Evolutionary conservation across 352 stramenopile species (phyloP).

Genomic region (Pythium diclinum): DNA sequence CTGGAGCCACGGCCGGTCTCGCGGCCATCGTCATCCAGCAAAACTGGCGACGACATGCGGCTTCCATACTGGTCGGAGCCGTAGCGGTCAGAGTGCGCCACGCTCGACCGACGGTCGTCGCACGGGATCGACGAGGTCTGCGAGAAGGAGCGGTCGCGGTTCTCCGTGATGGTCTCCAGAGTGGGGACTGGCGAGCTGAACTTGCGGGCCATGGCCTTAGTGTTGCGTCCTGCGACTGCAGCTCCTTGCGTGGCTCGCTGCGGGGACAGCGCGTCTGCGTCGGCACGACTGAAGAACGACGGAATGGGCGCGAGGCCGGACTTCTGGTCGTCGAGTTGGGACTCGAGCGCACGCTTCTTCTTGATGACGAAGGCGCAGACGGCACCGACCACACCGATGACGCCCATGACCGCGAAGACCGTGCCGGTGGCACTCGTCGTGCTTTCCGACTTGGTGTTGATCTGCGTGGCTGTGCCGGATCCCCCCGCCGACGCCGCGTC

Average conservation of each 20-base stretch:
- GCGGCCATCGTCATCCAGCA: slow-evolving; percentile 32
- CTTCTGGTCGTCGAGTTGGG: slow-evolving; percentile 43
- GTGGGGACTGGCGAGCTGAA: slow-evolving; percentile 27
- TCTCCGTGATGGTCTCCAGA: slow-evolving; percentile 9
- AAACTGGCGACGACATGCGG: slow-evolving; percentile 46
- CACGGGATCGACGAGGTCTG: slow-evolving; percentile 21
- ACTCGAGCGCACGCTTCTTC: slow-evolving; percentile 49
- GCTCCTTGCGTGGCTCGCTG: not conserved
- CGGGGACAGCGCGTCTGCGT: slow-evolving; percentile 29
- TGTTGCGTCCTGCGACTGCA: not conserved
- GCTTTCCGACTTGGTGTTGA: slow-evolving; percentile 41
- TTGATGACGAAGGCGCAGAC: slow-evolving; percentile 59
- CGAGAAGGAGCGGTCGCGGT: slow-evolving; percentile 23
- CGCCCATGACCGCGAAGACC: slow-evolving; percentile 47
- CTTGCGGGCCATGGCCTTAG: slow-evolving; percentile 7
- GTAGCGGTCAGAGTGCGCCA: slow-evolving; percentile 8
- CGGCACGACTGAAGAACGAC: slow-evolving; percentile 40
- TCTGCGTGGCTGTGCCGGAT: slow-evolving; percentile 23
- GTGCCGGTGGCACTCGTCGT: slow-evolving; percentile 39
- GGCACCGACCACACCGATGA: slow-evolving; percentile 37
- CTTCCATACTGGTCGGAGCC: slow-evolving; percentile 22
- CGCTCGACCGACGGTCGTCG: slow-evolving; percentile 14
- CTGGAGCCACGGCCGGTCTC: slow-evolving; percentile 39
- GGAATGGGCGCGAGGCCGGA: slow-evolving; percentile 29
- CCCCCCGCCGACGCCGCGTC: not conserved